These are phyloP conservation scores for Blastomyces parvus DNA, from an alignment of 2,329 filamentous ascomycete species.

Conservation along the genomic window DNA sequence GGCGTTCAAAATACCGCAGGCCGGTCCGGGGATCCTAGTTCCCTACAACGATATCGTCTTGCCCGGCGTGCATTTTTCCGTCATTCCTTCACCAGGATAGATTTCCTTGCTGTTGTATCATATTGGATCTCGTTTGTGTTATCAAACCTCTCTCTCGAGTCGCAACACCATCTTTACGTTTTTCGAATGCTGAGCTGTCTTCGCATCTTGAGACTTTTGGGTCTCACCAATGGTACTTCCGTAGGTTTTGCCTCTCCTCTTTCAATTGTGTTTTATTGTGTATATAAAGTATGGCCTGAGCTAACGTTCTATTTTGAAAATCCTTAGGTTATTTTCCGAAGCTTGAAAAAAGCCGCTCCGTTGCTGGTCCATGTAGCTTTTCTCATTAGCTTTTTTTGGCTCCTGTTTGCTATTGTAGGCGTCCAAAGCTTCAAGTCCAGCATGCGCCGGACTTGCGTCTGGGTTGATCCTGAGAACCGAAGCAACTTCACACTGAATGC, in stretches of 20 bases:
- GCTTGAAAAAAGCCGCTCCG: conserved; percentile 89
- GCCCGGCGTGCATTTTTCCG: conserved; percentile 86
- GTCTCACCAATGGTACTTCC: conserved; percentile 85
- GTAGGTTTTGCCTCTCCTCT: conserved; percentile 42
- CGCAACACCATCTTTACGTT: conserved; percentile 63
- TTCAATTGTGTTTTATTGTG: not conserved
- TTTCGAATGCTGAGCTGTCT: conserved; percentile 96
- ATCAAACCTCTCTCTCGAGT: conserved; percentile 59
- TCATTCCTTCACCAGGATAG: conserved; percentile 90
- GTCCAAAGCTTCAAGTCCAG: conserved; percentile 93
- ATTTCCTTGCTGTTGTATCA: conserved; percentile 87
- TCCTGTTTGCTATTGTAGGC: conserved; percentile 91
- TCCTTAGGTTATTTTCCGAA: conserved; percentile 73
- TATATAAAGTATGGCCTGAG: not conserved
- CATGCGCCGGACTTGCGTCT: conserved; percentile 66
- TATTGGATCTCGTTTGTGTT: conserved; percentile 88
- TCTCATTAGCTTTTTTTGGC: conserved; percentile 93
- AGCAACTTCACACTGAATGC: conserved; percentile 36
- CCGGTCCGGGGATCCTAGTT: conserved; percentile 52
- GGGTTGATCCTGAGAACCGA: conserved; percentile 52
- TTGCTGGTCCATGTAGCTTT: conserved; percentile 88
- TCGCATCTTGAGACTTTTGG: conserved; percentile 80
- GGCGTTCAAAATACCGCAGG: conserved; percentile 55
- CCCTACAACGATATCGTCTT: conserved; percentile 75
- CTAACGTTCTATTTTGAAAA: conserved; percentile 13